These are phyloP conservation scores for Entrophospora sp. DNA, from an alignment of 192 early-diverging fungal genomes.

Conservation along the genomic window DNA sequence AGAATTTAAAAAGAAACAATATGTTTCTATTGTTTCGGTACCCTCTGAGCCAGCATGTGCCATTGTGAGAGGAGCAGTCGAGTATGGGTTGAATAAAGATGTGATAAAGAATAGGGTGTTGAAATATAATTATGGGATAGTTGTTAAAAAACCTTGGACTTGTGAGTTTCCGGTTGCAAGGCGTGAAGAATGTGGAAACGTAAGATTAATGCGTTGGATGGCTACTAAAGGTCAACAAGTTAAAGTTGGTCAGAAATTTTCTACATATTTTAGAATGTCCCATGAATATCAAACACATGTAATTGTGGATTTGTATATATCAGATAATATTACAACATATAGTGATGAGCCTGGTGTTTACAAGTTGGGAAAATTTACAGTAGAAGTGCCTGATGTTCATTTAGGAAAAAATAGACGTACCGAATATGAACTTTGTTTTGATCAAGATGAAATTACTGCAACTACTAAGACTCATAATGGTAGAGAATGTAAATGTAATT, in stretches of 20 bases:
- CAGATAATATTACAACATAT: not conserved
- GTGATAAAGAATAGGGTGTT: not conserved
- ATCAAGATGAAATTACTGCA: not conserved
- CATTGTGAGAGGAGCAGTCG: conserved; percentile 42
- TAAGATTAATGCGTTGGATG: not conserved
- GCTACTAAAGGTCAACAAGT: not conserved
- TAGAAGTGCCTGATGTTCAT: not conserved
- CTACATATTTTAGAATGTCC: not conserved
- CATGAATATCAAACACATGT: not conserved
- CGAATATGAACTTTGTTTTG: not conserved
- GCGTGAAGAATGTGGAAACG: not conserved
- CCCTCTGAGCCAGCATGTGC: conserved; percentile 42
- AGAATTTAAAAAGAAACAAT: conserved; percentile 34
- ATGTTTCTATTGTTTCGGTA: conserved; percentile 37
- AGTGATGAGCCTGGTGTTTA: not conserved
- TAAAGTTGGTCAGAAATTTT: not conserved
- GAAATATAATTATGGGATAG: not conserved
- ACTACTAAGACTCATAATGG: not conserved
- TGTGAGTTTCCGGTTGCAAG: not conserved
- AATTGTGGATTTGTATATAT: not conserved
- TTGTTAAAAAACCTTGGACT: not conserved
- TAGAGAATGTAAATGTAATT: not conserved
- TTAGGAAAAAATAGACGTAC: not conserved
- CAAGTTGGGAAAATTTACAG: not conserved
- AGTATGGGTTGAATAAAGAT: not conserved